Evolutionary conservation across 129 eudicot species (phyloP), one percentile per base, ranked within the genome.

Genomic region (Flaveria trinervia): DNA sequence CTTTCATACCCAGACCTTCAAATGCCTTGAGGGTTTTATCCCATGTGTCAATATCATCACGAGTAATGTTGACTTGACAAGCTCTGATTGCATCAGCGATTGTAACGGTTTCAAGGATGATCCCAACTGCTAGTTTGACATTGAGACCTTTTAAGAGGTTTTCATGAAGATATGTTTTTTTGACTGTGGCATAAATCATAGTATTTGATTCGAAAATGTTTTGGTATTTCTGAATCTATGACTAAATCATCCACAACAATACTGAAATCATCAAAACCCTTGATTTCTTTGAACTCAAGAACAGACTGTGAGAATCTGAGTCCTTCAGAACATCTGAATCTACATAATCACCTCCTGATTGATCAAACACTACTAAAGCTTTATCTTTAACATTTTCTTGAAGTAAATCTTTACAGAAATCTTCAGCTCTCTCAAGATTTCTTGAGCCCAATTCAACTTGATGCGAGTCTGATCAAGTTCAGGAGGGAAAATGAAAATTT

Each of bases 11-110:
- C 16, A 89, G 48, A 65, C 68, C 83, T 83, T 92, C 91, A 45
- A 89, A 92, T 7, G 87, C 86, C 73, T 84, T 79, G 16, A 92
- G 68, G 14, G 90, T 92, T 51, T 67, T 82, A 43, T 89, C 91
- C 91, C 93, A 92, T 16, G 76, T 64, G 45, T 64, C 84, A 16
- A 92, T 52, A 74, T 82, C 73, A 25, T 86, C 88, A 15, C 71
- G 65, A 11, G 86, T 26, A 2, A 82, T 60, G 25, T 73, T 22
- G 70, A 50, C 68, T 70, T 81, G 79, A 61, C 85, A 83, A 18
- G 85, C 81, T 84, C 83, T 87, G 14, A 89, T 84, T 3, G 91
- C 97, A 55, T 92, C 92, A 5, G 92, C 84, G 10, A 92, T 86
- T 72, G 83, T 85, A n/a, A 84, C 70, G 8, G 87, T 88, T 82